Base-by-base conservation (phyloP, 495 filamentous ascomycete species). In the Collariella sp. region DNA sequence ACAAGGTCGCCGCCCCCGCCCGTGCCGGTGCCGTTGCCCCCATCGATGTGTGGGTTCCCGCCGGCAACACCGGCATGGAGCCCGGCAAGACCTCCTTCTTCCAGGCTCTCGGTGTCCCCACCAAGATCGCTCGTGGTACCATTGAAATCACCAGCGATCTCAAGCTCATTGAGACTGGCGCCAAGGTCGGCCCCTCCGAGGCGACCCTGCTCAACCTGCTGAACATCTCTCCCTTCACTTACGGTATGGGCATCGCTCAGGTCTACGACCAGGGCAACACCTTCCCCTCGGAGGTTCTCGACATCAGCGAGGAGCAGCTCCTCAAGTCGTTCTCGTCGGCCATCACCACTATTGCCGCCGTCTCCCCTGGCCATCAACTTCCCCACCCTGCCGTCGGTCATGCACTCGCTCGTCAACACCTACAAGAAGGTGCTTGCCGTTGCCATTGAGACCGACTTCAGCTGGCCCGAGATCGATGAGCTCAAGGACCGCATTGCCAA, bases 11-110 rank as follows among this genome's bases (percentile, higher is more conserved):
- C 61, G 93, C 93, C 62, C 93, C 93, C 56, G 93, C 93, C 57
- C 85, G 93, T 85, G 91, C 93, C 64, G 93, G 93, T 83, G 93
- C 94, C 59, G 67, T 97, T 60, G 94, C 93, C 60, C 93, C 93
- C 60, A 75, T 62, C 67, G 93, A 99, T 70, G 91, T 85, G 61
- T 97, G 78, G 78, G 75, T 98, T 56, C 93, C 93, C 47, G 93
- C 89, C 58, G 91, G 93, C 76, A 98, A 95, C 83, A 99, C 94
- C 60, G 93, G 93, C 79, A 99, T 99, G 93, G 93, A 99, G 75
- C 93, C 93, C 70, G 93, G 93, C 76, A 99, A 99, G 86, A 99
- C 93, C 64, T 96, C 93, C 64, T 99, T 99, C 90, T 99, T 99
- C 89, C 93, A 99, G 83, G 93, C 93, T 69, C 94, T 99, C 72